Evolutionary conservation across 345 rosid species (phyloP).

Genomic region (Adansonia digitata): DNA sequence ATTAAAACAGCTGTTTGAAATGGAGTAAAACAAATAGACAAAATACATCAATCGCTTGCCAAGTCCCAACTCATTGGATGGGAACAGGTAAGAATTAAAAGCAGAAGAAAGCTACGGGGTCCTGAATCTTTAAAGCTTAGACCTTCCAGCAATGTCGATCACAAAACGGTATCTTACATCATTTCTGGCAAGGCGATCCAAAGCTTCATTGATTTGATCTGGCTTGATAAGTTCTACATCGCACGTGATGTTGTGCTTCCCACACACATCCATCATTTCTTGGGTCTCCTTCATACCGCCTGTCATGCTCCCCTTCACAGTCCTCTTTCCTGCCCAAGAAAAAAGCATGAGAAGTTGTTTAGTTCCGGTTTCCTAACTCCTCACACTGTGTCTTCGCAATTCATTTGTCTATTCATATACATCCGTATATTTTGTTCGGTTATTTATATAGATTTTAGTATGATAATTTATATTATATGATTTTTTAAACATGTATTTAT

Average conservation of each 20-base stretch:
- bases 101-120: neutral
- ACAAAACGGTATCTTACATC: constrained; percentile 65
- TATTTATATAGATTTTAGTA: no score
- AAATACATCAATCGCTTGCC: neutral
- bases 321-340: constrained; percentile 37
- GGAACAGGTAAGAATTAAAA: neutral
- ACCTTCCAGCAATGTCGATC: constrained; percentile 42
- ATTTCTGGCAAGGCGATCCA: constrained; percentile 45
- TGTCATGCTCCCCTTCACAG: constrained; percentile 47
- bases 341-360: neutral
- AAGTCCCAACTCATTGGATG: neutral
- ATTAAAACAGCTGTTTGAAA: neutral
- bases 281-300: constrained; percentile 54
- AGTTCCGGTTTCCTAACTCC: neutral
- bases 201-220: constrained; percentile 37
- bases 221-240: constrained; percentile 43
- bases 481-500: no score
- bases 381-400: neutral
- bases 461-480: no score
- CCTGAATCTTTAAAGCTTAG: constrained; percentile 13
- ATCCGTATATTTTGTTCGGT: no score
- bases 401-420: no score
- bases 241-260: constrained; percentile 42
- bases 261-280: constrained; percentile 56
- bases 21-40: neutral